Evolutionary conservation across 2,329 filamentous ascomycete species (phyloP).

Genomic region (Fusarium zealandicum): DNA sequence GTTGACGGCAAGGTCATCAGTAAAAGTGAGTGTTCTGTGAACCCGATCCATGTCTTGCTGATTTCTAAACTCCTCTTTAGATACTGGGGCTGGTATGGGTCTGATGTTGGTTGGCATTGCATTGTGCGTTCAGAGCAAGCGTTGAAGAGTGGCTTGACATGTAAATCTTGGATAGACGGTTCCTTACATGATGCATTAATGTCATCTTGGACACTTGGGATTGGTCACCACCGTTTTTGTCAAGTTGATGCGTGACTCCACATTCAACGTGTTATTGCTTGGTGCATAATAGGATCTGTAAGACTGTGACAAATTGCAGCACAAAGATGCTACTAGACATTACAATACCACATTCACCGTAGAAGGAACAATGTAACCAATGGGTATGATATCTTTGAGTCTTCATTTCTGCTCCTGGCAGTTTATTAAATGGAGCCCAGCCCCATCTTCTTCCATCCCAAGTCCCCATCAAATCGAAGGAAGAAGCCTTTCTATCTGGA

Average conservation of each 20-base stretch:
- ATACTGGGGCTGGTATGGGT: conserved; percentile 83
- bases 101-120: conserved; percentile 82
- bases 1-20: conserved; percentile 91
- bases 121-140: conserved; percentile 78
- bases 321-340: background rate
- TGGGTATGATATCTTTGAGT: background rate
- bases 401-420: conserved; percentile 40
- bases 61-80: conserved; percentile 50
- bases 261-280: conserved; percentile 7
- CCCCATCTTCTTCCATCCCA: conserved; percentile 19
- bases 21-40: conserved; percentile 63
- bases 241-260: conserved; percentile 31
- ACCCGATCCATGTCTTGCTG: background rate
- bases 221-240: conserved; percentile 31
- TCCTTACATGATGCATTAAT: conserved; percentile 13
- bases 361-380: too few species aligned
- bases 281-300: background rate
- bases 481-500: conserved; percentile 23
- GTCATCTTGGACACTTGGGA: conserved; percentile 20
- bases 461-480: conserved; percentile 6
- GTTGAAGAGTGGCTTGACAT: conserved; percentile 34
- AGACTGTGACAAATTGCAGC: background rate
- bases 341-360: too few species aligned
- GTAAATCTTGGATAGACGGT: conserved; percentile 13
- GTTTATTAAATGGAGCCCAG: conserved; percentile 38